These are phyloP conservation scores for Lizonia empirigonia DNA, from an alignment of 2,329 filamentous ascomycete species.

Conservation along the genomic window DNA sequence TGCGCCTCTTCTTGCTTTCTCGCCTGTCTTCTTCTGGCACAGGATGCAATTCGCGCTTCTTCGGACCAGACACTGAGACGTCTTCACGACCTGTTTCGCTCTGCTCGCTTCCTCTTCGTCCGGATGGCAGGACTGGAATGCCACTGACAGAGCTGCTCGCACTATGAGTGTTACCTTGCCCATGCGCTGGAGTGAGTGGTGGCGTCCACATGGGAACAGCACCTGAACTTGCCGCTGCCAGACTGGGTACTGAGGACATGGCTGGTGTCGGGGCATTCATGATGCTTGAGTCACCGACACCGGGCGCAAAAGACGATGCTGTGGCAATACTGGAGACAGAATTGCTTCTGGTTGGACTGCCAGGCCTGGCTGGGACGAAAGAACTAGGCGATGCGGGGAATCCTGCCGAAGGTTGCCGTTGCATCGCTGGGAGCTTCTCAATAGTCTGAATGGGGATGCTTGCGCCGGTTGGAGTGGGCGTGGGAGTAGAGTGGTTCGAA, in stretches of 20 bases:
- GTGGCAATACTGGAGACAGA: slow-evolving; percentile 81
- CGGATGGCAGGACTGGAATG: slow-evolving; percentile 46
- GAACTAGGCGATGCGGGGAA: slow-evolving; percentile 63
- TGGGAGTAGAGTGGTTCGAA: slow-evolving; percentile 69
- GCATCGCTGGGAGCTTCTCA: slow-evolving; percentile 60
- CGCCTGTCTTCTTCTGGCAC: slow-evolving; percentile 45
- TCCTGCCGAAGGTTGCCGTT: slow-evolving; percentile 58
- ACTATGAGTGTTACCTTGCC: slow-evolving; percentile 54
- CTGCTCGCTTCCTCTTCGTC: slow-evolving; percentile 41
- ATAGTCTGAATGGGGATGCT: slow-evolving; percentile 62
- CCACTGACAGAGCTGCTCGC: slow-evolving; percentile 60
- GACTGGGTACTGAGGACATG: slow-evolving; percentile 74
- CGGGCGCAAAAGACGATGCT: slow-evolving; percentile 57
- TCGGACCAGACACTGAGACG: slow-evolving; percentile 24
- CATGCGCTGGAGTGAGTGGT: slow-evolving; percentile 76
- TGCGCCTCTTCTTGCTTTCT: slow-evolving; percentile 52
- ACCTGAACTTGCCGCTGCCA: slow-evolving; percentile 74
- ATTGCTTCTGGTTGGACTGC: slow-evolving; percentile 83
- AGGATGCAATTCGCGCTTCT: slow-evolving; percentile 47
- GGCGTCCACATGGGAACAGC: slow-evolving; percentile 79
- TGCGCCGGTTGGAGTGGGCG: slow-evolving; percentile 71
- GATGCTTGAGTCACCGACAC: slow-evolving; percentile 39
- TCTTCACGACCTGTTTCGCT: slow-evolving; percentile 47
- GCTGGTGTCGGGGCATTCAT: slow-evolving; percentile 81
- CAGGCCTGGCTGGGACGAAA: slow-evolving; percentile 64